A percentile compares a stretch with the other conserved stretches of the same genome.
Conservation (phyloP, 352 stramenopile species). For the Pythium oligandrum region DNA sequence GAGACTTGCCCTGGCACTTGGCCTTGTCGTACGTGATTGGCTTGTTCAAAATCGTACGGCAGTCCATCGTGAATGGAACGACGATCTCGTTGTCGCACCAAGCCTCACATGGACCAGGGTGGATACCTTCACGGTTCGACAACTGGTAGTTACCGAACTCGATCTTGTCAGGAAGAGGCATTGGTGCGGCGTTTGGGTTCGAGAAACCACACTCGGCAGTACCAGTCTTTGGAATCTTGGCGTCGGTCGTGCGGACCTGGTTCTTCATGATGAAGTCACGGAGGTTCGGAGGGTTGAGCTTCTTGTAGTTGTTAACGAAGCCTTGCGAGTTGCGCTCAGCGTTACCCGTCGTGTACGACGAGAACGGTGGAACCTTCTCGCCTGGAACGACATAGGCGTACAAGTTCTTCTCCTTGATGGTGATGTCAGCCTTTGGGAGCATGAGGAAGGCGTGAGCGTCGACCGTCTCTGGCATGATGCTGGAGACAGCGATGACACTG, state of each 20-base stretch:
- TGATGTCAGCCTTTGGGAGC: constrained; percentile 22
- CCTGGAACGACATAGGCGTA: constrained; percentile 15
- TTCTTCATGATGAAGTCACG: constrained; percentile 13
- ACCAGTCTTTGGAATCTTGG: neutral
- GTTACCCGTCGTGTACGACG: constrained; percentile 17
- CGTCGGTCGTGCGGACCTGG: neutral
- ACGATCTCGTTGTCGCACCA: constrained; percentile 45
- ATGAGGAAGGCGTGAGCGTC: constrained; percentile 21
- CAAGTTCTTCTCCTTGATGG: constrained; percentile 20
- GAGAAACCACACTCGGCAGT: constrained; percentile 11
- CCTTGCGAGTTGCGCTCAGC: constrained; percentile 9
- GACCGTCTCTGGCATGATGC: neutral
- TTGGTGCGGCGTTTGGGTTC: neutral
- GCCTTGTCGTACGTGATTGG: constrained; percentile 32
- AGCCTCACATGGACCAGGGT: constrained; percentile 37
- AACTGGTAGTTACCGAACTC: constrained; percentile 9
- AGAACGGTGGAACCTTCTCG: constrained; percentile 12
- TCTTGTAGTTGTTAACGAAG: constrained; percentile 12
- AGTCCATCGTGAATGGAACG: constrained; percentile 30
- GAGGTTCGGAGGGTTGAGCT: constrained; percentile 1
- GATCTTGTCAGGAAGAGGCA: constrained; percentile 10
- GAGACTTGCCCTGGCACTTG: constrained; percentile 29
- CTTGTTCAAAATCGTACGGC: constrained; percentile 10
- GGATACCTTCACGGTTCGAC: constrained; percentile 1
- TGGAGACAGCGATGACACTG: constrained; percentile 1